Evolutionary conservation across 2,329 filamentous ascomycete genomes (phyloP).

Genomic region (Monilinia laxa): DNA sequence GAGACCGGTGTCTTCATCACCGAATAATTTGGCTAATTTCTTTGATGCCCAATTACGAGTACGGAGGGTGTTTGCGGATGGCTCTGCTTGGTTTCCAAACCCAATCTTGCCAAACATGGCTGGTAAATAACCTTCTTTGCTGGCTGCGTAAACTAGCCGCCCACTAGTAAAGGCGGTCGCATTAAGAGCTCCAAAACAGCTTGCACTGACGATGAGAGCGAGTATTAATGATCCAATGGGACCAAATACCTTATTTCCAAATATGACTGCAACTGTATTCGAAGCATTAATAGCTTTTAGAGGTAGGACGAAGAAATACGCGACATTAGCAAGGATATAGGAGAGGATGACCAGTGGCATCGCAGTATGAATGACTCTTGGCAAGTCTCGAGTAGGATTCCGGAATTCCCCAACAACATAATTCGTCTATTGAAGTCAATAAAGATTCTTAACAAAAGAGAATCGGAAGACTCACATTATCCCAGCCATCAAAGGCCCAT

Average conservation of each 20-base stretch:
- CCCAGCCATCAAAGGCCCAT: slow-evolving; percentile 99
- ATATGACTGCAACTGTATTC: slow-evolving; percentile 95
- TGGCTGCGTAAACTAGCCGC: slow-evolving; percentile 87
- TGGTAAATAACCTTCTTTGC: slow-evolving; percentile 92
- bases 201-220: slow-evolving; percentile 84
- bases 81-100: slow-evolving; percentile 50
- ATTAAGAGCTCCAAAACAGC: slow-evolving; percentile 92
- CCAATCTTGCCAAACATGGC: slow-evolving; percentile 80
- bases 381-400: slow-evolving; percentile 84
- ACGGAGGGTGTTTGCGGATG: slow-evolving; percentile 46
- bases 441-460: background rate
- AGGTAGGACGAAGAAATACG: slow-evolving; percentile 93
- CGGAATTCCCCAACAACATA: slow-evolving; percentile 97
- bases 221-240: slow-evolving; percentile 77
- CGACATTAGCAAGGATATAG: slow-evolving; percentile 87
- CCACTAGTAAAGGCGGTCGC: slow-evolving; percentile 92
- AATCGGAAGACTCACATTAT: slow-evolving; percentile 69
- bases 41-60: slow-evolving; percentile 59
- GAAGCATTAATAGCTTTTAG: slow-evolving; percentile 75
- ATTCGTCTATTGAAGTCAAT: slow-evolving; percentile 66
- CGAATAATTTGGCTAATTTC: slow-evolving; percentile 60
- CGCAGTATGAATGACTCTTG: slow-evolving; percentile 91
- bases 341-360: slow-evolving; percentile 90
- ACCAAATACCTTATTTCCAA: slow-evolving; percentile 87
- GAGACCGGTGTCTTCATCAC: slow-evolving; percentile 75